phyloP scores from a whole-genome alignment of 768 basidiomycete genomes.

The Rhizopogon salebrosus region DNA sequence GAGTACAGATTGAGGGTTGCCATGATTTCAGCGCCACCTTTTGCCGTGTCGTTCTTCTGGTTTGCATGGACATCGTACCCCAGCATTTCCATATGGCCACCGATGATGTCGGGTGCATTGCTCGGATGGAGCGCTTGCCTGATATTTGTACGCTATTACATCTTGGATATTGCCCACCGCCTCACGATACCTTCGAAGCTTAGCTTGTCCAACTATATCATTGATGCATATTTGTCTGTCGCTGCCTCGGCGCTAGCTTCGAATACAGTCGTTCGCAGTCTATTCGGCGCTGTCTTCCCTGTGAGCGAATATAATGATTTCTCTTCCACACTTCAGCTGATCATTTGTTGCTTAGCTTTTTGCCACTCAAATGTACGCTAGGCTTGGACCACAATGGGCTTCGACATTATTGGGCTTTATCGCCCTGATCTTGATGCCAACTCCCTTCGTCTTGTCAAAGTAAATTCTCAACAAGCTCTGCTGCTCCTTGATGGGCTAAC shows the following conservation, averaged over 20 bases:
- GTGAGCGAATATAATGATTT: background rate
- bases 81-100: slow-evolving; percentile 46
- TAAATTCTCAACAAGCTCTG: background rate
- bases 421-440: slow-evolving; percentile 47
- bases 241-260: slow-evolving; percentile 56
- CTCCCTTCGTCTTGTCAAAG: slow-evolving; percentile 41
- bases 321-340: background rate
- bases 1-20: slow-evolving; percentile 50
- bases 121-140: slow-evolving; percentile 50
- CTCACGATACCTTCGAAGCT: slow-evolving; percentile 30
- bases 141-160: slow-evolving; percentile 43
- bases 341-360: slow-evolving; percentile 33
- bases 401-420: slow-evolving; percentile 52
- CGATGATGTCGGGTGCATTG: slow-evolving; percentile 42
- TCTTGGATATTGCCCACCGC: background rate
- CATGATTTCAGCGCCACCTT: slow-evolving; percentile 46
- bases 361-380: slow-evolving; percentile 48
- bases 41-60: slow-evolving; percentile 58
- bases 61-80: slow-evolving; percentile 61
- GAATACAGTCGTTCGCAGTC: slow-evolving; percentile 46
- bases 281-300: slow-evolving; percentile 50
- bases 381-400: slow-evolving; percentile 50
- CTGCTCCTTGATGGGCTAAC: background rate
- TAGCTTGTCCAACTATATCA: slow-evolving; percentile 53
- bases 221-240: slow-evolving; percentile 51